Base-by-base conservation (phyloP, 345 rosid species). In the Luvunga scandens region DNA sequence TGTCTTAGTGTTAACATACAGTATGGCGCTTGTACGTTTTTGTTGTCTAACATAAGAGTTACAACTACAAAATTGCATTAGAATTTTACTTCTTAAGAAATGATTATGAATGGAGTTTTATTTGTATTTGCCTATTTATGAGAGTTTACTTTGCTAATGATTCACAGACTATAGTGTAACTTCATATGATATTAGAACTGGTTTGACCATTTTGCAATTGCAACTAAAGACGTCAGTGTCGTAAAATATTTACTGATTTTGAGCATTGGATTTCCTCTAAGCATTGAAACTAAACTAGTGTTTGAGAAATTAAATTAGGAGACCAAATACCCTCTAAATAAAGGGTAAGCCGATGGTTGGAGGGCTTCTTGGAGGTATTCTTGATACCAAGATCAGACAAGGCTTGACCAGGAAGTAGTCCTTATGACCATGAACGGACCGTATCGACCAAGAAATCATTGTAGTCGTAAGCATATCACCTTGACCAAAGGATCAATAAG, bases 181-280 rank as follows among this genome's bases (percentile, higher is more conserved):
- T 38, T 92, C 97, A 18, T 92, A 96, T 84, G 99, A 94, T 42
- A 92, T 96, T 79, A 98, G 99, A 84, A 85, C 89, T 83, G 95
- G 98, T 19, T 92, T 84, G 94, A 85, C 89, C 82, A 97, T 97
- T 19, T 92, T 84, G 94, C 90, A n/a, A 92, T 96, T 78, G 86
- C 93, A 57, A 91, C 98, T 71, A 81, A 83, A 81, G 98, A 94
- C 91, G 99, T 92, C 77, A 88, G 90, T 73, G 25, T 1, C 36
- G 4, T 34, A 4, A 55, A 36, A 53, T 25, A 10, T 73, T 45
- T 63, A 13, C 18, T 63, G 25, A 34, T 7, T 34, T 66, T 65
- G 18, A 42, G 22, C 36, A 18, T 19, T 12, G 9, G 68, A 9
- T 2, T 69, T 75, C 67, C 31, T 38, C 21, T 66, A 8, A 18